These are phyloP conservation scores for Venturia nashicola DNA, from an alignment of 2,329 filamentous ascomycete genomes.

Conservation along the genomic window DNA sequence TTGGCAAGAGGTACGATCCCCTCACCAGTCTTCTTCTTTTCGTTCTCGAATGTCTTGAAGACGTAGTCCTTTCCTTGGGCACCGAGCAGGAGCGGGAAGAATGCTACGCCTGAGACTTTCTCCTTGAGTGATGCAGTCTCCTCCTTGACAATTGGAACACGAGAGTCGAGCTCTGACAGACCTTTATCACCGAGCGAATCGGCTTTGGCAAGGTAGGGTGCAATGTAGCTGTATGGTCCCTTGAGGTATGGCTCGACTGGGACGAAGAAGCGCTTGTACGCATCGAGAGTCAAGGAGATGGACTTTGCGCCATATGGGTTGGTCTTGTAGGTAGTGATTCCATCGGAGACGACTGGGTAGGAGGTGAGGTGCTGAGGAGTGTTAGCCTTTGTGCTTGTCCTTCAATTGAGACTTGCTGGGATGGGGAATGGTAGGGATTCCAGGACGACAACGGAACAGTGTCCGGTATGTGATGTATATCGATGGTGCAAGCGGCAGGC, in stretches of 20 bases:
- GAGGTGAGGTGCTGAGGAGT: slow-evolving; percentile 61
- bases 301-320: slow-evolving; percentile 78
- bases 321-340: slow-evolving; percentile 64
- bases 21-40: slow-evolving; percentile 24
- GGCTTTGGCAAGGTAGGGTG: slow-evolving; percentile 72
- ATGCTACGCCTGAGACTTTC: slow-evolving; percentile 16
- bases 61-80: slow-evolving; percentile 23
- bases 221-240: slow-evolving; percentile 69
- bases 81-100: slow-evolving; percentile 18
- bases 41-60: slow-evolving; percentile 25
- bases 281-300: slow-evolving; percentile 59
- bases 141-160: slow-evolving; percentile 34
- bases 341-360: slow-evolving; percentile 73
- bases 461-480: neutral
- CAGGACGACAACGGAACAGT: neutral
- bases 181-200: slow-evolving; percentile 40
- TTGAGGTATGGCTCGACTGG: slow-evolving; percentile 68
- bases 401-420: neutral
- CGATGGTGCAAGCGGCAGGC: neutral
- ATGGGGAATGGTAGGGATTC: too few relatives aligned
- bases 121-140: slow-evolving; percentile 31
- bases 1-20: slow-evolving; percentile 23
- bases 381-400: slow-evolving; percentile 3
- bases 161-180: slow-evolving; percentile 23
- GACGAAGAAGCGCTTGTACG: slow-evolving; percentile 64